phyloP scores from a whole-genome alignment of 768 basidiomycete species.

The Termitomyces sp. region DNA sequence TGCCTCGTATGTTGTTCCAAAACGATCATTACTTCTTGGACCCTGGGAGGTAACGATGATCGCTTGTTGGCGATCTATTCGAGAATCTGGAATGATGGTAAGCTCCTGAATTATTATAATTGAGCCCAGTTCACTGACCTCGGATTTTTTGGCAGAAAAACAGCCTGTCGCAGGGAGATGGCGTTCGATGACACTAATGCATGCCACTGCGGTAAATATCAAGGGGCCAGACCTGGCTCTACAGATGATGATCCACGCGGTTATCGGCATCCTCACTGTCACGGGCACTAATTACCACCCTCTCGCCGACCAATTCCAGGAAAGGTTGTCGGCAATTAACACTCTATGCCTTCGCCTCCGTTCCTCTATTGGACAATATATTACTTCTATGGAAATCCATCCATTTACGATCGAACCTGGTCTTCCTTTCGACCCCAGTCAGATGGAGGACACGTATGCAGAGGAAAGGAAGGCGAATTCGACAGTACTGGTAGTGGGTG shows the following conservation, averaged over 20 bases:
- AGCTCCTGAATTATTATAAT: not conserved
- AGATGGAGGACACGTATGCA: slow-evolving; percentile 20
- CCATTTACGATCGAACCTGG: not conserved
- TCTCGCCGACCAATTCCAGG: not conserved
- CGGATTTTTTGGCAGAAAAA: slow-evolving; percentile 13
- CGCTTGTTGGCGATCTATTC: slow-evolving; percentile 10
- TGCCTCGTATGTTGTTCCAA: slow-evolving; percentile 15
- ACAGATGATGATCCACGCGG: not conserved
- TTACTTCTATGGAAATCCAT: slow-evolving; percentile 17
- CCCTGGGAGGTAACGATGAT: slow-evolving; percentile 1
- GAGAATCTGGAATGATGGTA: slow-evolving; percentile 14
- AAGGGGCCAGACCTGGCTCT: not conserved
- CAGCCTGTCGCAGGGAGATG: slow-evolving; percentile 20
- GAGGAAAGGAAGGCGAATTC: not conserved
- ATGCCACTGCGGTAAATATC: not conserved
- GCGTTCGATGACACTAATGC: slow-evolving; percentile 17
- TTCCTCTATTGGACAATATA: slow-evolving; percentile 10
- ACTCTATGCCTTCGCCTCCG: slow-evolving; percentile 14
- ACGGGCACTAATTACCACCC: not conserved
- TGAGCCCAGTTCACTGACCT: not conserved
- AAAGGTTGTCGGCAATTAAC: slow-evolving; percentile 10
- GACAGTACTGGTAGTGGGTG: not conserved
- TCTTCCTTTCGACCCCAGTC: slow-evolving; percentile 3
- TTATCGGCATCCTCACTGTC: not conserved
- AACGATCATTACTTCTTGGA: slow-evolving; percentile 16